Percentiles rank a stretch among this genome's conserved stretches.
These are phyloP conservation scores for Tetracladium marchalianum DNA, from an alignment of 495 filamentous ascomycete species.

Conservation along the genomic window DNA sequence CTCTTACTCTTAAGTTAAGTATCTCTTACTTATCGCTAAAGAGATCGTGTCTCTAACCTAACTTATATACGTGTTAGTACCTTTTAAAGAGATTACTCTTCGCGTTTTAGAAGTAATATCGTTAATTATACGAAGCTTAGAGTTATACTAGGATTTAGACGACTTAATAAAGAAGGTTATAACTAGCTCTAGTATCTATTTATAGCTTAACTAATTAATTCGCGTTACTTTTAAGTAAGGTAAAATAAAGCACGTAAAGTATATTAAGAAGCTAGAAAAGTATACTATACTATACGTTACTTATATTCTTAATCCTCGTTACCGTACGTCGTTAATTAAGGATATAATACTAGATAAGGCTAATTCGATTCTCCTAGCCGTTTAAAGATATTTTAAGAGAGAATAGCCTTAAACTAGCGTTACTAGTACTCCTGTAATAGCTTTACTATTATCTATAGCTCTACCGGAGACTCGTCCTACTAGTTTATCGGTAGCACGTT, in stretches of 20 bases:
- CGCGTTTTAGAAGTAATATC: too few relatives aligned
- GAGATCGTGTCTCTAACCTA: too few relatives aligned
- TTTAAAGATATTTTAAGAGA: not conserved
- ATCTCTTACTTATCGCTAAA: too few relatives aligned
- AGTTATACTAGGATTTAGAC: too few relatives aligned
- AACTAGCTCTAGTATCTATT: constrained; percentile 4
- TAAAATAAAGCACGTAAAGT: too few relatives aligned
- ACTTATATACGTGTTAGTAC: not conserved
- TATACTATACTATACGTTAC: too few relatives aligned
- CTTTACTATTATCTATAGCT: constrained; percentile 2
- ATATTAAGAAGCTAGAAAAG: too few relatives aligned
- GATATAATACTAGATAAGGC: not conserved
- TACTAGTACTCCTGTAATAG: constrained; percentile 5
- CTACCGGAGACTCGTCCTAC: not conserved
- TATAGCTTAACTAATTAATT: constrained; percentile 2
- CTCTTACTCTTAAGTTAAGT: too few relatives aligned
- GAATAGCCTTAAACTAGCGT: not conserved
- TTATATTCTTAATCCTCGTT: constrained; percentile 1
- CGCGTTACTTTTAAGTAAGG: too few relatives aligned
- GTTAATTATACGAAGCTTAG: too few relatives aligned
- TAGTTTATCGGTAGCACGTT: not conserved
- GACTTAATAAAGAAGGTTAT: constrained; percentile 1
- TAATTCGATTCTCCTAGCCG: not conserved
- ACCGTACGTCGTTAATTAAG: not conserved
- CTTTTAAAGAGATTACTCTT: not conserved